Base-by-base conservation (phyloP, 257 asterid genomes). In the Przewalskia tangutica region DNA sequence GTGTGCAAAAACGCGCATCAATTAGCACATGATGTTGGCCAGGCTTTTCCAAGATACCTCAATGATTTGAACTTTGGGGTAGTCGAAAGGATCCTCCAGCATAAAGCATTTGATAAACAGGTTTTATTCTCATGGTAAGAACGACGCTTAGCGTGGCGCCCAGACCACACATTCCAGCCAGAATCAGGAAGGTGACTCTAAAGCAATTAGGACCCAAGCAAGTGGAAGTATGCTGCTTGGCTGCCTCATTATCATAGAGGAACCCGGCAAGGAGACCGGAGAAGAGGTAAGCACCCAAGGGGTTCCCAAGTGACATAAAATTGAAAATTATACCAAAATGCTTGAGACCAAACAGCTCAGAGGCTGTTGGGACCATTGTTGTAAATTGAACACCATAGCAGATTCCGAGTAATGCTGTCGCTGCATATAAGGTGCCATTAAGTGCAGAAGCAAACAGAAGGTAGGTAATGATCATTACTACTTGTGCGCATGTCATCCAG, bases 251-350 rank as follows among this genome's bases (percentile, higher is more conserved):
- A 76, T 93, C 96, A 18, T 90, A 93, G n/a, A 91, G 83, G 82
- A 62, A 80, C 44, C 94, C 94, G n/a, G 94, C 96, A 73, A 93
- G 93, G 40, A 90, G 90, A 58, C 87, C 90, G n/a, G 97, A 93
- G 89, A 93, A 93, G 65, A 93, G 86, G 82, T 62, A 82, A 0
- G 97, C 97, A 18, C 96, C 96, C 17, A 91, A 82, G 34, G 97
- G 97, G 82, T 90, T 93, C 14, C 97, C 95, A 2, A 91, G 81
- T 13, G 89, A 84, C 85, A 93, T 83, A 85, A 93, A 88, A 82
- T 85, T 93, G 85, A 89, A 87, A 38, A 93, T 84, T 83, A 91
- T 81, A 58, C 97, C 96, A 53, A 93, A 93, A 87, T 91, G 71
- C 84, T 90, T 87, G 60, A 93, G 89, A 54, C 97, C 97, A 11